phyloP scores from a whole-genome alignment of 108 stramenopile genomes.

The Nitzschia putrida region DNA sequence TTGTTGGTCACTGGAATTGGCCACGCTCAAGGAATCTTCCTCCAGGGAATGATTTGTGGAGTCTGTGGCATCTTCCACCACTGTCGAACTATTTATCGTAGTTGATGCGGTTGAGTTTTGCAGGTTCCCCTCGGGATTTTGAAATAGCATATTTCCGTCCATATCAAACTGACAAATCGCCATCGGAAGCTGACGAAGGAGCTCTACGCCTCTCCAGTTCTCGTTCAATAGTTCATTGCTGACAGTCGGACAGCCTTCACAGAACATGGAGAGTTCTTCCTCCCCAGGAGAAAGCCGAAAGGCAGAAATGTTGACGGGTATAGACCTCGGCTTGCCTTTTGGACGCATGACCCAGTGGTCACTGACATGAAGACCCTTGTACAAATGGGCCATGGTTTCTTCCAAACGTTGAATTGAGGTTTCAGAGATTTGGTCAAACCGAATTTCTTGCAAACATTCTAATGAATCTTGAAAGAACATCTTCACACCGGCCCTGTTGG shows the following conservation, averaged over 20 bases:
- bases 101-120: too few relatives aligned
- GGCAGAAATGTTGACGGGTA: not conserved
- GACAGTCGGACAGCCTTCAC: not conserved
- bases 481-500: constrained; percentile 30
- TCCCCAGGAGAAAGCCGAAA: constrained; percentile 2
- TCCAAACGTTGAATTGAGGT: not conserved
- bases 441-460: constrained; percentile 22
- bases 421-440: constrained; percentile 13
- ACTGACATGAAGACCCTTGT: not conserved
- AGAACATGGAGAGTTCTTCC: constrained; percentile 1
- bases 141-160: constrained; percentile 31
- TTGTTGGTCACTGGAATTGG: too few relatives aligned
- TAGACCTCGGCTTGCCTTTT: constrained; percentile 10
- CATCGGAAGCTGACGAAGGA: constrained; percentile 38
- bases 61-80: too few relatives aligned
- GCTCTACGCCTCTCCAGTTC: constrained; percentile 29
- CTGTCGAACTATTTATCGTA: too few relatives aligned
- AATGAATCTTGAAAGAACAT: constrained; percentile 34
- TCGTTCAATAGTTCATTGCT: not conserved
- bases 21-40: too few relatives aligned
- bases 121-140: constrained; percentile 33
- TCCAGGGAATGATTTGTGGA: too few relatives aligned
- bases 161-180: constrained; percentile 38
- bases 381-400: not conserved
- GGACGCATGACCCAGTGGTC: constrained; percentile 38